Conservation (phyloP, 2,329 filamentous ascomycete species). For the Hypocreales sp. region DNA sequence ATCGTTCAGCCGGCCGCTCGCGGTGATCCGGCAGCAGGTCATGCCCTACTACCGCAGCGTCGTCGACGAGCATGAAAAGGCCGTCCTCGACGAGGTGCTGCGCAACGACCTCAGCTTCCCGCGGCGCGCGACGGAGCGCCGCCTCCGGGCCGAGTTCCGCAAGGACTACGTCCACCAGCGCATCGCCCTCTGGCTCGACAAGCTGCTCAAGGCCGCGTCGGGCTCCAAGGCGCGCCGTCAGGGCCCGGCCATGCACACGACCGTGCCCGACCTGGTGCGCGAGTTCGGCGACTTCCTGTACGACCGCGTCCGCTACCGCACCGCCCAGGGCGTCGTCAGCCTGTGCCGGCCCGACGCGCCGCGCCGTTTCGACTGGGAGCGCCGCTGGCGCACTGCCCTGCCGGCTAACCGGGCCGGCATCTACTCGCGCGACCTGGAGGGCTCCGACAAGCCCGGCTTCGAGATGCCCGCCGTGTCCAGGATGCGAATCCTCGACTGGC, state of each 20-base stretch:
- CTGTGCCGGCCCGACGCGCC: constrained; percentile 9
- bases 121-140: constrained; percentile 8
- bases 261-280: constrained; percentile 15
- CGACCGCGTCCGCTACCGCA: constrained; percentile 15
- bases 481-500: constrained; percentile 11
- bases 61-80: constrained; percentile 10
- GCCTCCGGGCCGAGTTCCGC: constrained; percentile 11
- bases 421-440: constrained; percentile 4
- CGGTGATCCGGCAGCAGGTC: constrained; percentile 22
- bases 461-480: too few species aligned
- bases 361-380: constrained; percentile 9
- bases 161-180: constrained; percentile 17
- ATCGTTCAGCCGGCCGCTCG: constrained; percentile 14
- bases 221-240: constrained; percentile 8
- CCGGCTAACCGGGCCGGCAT: constrained; percentile 10
- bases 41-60: constrained; percentile 20
- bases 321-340: constrained; percentile 13
- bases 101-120: constrained; percentile 8
- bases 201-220: constrained; percentile 12
- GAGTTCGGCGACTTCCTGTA: constrained; percentile 19
- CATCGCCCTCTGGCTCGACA: constrained; percentile 12
- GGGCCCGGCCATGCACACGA: constrained; percentile 6
- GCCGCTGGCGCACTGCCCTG: constrained; percentile 9
- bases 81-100: constrained; percentile 18
- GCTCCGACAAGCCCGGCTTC: too few species aligned